A percentile compares a stretch with the other conserved stretches of the same genome.
Conservation (phyloP, 768 basidiomycete species). For the Serendipita sp. region DNA sequence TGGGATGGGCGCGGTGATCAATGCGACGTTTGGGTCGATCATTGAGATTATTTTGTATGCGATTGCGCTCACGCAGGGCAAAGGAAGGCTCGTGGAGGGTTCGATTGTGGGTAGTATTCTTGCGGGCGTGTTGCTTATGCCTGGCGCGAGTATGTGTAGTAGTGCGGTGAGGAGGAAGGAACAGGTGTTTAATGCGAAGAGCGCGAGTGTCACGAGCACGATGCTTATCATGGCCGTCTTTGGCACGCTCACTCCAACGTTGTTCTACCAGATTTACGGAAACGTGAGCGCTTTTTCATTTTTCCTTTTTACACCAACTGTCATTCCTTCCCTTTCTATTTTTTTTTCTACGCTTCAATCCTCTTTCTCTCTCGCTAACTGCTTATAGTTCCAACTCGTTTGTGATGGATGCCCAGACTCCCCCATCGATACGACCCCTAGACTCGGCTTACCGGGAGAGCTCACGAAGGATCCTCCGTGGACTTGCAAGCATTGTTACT, state of each 20-base stretch:
- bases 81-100: slow-evolving; percentile 90
- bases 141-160: slow-evolving; percentile 88
- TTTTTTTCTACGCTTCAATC: too few species aligned
- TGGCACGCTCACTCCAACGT: slow-evolving; percentile 81
- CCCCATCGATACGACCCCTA: not conserved
- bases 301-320: not conserved
- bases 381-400: slow-evolving; percentile 63
- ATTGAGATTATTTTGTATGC: slow-evolving; percentile 90
- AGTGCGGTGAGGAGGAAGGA: slow-evolving; percentile 77
- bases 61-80: slow-evolving; percentile 79
- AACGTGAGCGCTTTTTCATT: slow-evolving; percentile 59
- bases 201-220: slow-evolving; percentile 95
- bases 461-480: slow-evolving; percentile 36
- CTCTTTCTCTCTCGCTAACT: slow-evolving; percentile 12
- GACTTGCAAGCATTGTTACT: slow-evolving; percentile 86
- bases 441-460: slow-evolving; percentile 10
- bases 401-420: slow-evolving; percentile 61
- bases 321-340: slow-evolving; percentile 3
- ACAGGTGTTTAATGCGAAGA: slow-evolving; percentile 98
- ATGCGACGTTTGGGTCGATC: slow-evolving; percentile 96
- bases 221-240: slow-evolving; percentile 99
- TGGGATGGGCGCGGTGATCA: slow-evolving; percentile 99
- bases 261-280: slow-evolving; percentile 98
- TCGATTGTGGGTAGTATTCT: slow-evolving; percentile 90
- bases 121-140: slow-evolving; percentile 94